Conservation (phyloP, 1,139 yeast species). For the Suhomyces yuchorum region DNA sequence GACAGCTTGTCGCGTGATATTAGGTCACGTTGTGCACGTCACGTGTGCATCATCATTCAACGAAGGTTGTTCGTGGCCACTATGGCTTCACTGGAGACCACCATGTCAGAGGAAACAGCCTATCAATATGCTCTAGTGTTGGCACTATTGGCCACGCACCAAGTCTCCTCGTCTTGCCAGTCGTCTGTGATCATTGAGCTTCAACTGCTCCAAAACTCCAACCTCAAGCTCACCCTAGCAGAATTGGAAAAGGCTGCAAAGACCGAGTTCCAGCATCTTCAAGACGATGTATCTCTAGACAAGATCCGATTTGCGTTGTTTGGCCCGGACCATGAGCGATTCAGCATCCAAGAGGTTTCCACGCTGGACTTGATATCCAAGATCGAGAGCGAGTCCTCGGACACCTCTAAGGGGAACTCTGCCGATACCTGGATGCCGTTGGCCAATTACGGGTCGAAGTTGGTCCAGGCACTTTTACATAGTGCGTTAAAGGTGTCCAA, state of each 20-base stretch:
- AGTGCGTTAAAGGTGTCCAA: not conserved
- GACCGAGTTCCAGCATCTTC: conserved; percentile 1
- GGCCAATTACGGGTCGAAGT: not conserved
- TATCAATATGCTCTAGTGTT: conserved; percentile 24
- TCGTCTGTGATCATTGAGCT: not conserved
- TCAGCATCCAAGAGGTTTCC: not conserved
- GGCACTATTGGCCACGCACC: conserved; percentile 15
- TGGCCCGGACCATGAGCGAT: not conserved
- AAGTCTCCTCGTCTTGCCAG: not conserved
- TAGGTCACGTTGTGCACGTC: too few relatives aligned
- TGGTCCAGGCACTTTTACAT: not conserved
- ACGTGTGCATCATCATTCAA: not conserved
- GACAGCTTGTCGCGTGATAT: too few relatives aligned
- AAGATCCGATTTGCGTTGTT: conserved; percentile 1
- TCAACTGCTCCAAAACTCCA: not conserved
- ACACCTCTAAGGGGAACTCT: too few relatives aligned
- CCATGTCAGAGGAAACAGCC: conserved; percentile 13
- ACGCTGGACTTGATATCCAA: conserved; percentile 3
- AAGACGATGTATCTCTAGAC: not conserved
- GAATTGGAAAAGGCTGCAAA: conserved; percentile 6
- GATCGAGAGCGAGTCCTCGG: conserved; percentile 1
- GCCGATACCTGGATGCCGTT: not conserved
- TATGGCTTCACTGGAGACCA: not conserved
- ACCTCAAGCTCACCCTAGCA: not conserved
- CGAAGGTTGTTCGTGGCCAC: not conserved